A percentile compares a stretch with the other conserved stretches of the same genome.
phyloP scores from a whole-genome alignment of 202 grass and related monocot genomes.

The Zizania palustris region DNA sequence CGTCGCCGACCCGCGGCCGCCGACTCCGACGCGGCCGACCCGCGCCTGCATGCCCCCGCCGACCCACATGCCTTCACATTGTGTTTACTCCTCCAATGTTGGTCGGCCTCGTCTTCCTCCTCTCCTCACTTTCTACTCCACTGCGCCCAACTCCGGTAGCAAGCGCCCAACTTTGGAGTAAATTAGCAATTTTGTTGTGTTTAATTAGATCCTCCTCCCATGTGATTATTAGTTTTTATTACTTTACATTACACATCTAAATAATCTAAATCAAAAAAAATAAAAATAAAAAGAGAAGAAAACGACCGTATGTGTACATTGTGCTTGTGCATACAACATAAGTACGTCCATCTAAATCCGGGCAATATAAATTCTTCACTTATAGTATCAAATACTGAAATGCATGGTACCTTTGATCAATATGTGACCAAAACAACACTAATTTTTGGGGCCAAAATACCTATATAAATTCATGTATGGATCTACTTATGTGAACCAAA shows the following conservation, averaged over 20 bases:
- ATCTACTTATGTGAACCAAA: too few relatives aligned
- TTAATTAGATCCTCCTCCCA: background rate
- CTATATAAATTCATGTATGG: background rate
- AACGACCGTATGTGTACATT: background rate
- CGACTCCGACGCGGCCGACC: too few relatives aligned
- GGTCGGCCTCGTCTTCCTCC: too few relatives aligned
- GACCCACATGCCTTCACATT: too few relatives aligned
- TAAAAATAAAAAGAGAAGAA: background rate
- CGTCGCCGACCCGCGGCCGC: too few relatives aligned
- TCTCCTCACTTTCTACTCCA: too few relatives aligned
- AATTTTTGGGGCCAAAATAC: background rate
- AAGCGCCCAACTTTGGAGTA: too few relatives aligned
- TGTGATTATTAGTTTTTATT: background rate
- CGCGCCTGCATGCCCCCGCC: slow-evolving; percentile 1
- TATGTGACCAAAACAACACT: background rate
- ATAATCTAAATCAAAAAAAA: background rate
- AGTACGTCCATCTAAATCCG: background rate
- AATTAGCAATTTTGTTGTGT: too few relatives aligned
- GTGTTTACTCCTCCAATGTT: too few relatives aligned
- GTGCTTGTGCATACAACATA: background rate
- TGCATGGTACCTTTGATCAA: background rate
- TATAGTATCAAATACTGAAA: background rate
- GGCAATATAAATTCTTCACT: background rate
- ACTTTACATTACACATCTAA: background rate
- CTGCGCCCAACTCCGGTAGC: too few relatives aligned